Base-by-base conservation (phyloP, 2,329 filamentous ascomycete genomes). In the Neofusicoccum sp. region DNA sequence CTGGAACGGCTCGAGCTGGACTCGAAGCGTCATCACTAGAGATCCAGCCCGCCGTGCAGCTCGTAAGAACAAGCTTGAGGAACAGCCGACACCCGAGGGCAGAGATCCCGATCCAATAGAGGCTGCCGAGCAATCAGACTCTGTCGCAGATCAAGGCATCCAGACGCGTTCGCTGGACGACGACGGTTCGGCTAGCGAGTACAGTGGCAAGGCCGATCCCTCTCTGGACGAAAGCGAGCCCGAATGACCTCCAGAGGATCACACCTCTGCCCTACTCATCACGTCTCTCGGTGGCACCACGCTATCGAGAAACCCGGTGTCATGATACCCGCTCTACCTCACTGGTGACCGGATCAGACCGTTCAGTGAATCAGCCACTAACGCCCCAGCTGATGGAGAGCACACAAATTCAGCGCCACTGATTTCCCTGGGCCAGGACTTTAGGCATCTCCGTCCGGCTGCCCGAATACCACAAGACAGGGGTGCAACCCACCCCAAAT, bases 21-120 rank as follows among this genome's bases (percentile, higher is more conserved):
- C 56, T 40, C 56, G 56, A 34, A 58, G 56, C 8, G 56, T 58
- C 20, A n/a, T 58, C 8, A 28, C n/a, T 16, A 36, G 20, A 31
- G 7, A 24, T 9, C 9, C 30, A 12, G 8, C 20, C 34, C n/a
- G 34, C 16, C 3, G 6, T 11, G 3, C 28, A 11, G n/a, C 20
- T 41, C 36, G 3, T 20, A 26, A n/a, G 4, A n/a, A 20, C 47
- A 38, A 40, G 6, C 24, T 33, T 26, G 24, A 51, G 16, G 26
- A 36, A 16, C 7, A 43, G 28, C 44, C 26, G 11, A 30, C 6
- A 6, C 16, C 34, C 12, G 26, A 26, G 20, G 30, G 14, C 6
- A 14, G 9, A 47, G 16, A 48, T 11, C 6, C 40, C 9, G 6
- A 20, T 28, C 12, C 12, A 20, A 20, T 8, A 11, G 14, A 8